Evolutionary conservation across 192 early-diverging fungal genomes (phyloP).

Genomic region (Entomortierella lignicola): DNA sequence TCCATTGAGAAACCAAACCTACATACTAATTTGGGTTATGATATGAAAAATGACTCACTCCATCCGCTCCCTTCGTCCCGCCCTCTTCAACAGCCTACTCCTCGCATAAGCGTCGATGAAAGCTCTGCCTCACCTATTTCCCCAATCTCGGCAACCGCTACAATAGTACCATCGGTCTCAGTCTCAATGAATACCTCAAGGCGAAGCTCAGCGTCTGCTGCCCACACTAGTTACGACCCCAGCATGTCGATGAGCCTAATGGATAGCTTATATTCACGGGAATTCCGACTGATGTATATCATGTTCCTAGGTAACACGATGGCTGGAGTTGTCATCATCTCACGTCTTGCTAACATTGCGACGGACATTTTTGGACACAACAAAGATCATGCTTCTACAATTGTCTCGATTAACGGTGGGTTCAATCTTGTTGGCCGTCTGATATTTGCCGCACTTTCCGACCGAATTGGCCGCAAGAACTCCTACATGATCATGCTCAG

Average conservation of each 20-base stretch:
- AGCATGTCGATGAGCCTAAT: conserved; percentile 62
- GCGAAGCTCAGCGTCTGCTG: conserved; percentile 19
- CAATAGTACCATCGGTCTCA: conserved; percentile 22
- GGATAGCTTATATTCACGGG: conserved; percentile 65
- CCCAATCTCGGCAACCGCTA: conserved; percentile 20
- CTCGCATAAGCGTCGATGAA: conserved; percentile 31
- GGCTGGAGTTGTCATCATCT: conserved; percentile 71
- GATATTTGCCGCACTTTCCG: conserved; percentile 67
- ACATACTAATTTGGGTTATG: neutral
- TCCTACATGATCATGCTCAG: conserved; percentile 72
- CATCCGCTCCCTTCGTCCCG: conserved; percentile 17
- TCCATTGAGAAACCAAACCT: conserved; percentile 2
- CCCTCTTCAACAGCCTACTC: conserved; percentile 14
- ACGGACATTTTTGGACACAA: conserved; percentile 61
- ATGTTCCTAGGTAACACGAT: conserved; percentile 70
- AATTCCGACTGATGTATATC: conserved; percentile 71
- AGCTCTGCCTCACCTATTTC: conserved; percentile 16
- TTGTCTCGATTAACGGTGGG: conserved; percentile 70
- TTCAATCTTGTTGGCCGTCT: conserved; percentile 70
- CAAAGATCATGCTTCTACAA: conserved; percentile 56
- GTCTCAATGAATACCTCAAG: conserved; percentile 21
- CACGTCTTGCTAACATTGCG: conserved; percentile 66
- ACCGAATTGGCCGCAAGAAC: conserved; percentile 71
- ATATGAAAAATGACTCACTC: conserved; percentile 9
- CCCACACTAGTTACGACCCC: conserved; percentile 26